These are phyloP conservation scores for Kodamaea hsintzibuensis DNA, from an alignment of 805 yeast genomes.

Conservation along the genomic window DNA sequence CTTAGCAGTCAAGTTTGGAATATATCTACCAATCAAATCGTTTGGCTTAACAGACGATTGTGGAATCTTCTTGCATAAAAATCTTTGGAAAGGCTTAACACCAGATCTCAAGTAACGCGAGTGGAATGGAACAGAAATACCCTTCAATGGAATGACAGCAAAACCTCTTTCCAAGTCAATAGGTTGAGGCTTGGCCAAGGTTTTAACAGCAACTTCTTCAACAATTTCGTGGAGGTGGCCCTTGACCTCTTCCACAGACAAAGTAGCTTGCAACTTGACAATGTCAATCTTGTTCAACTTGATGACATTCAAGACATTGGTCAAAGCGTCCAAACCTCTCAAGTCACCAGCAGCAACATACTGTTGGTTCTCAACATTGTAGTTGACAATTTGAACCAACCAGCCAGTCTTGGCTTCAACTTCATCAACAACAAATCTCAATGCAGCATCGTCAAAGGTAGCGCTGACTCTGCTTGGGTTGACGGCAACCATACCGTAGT, in stretches of 20 bases:
- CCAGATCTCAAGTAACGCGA: constrained; percentile 98
- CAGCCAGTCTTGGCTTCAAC: constrained; percentile 82
- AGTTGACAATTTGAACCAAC: constrained; percentile 97
- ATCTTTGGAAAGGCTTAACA: constrained; percentile 98
- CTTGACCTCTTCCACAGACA: constrained; percentile 85
- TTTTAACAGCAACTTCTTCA: constrained; percentile 77
- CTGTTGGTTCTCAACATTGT: constrained; percentile 97
- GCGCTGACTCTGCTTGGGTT: constrained; percentile 92
- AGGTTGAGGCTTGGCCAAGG: constrained; percentile 91
- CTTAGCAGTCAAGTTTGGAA: constrained; percentile 97
- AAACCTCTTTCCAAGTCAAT: constrained; percentile 96
- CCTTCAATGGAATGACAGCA: constrained; percentile 97
- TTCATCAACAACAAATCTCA: constrained; percentile 90
- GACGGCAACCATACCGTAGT: constrained; percentile 98
- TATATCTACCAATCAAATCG: constrained; percentile 89
- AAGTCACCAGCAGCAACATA: constrained; percentile 99
- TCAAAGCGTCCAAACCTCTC: constrained; percentile 89
- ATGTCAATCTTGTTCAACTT: constrained; percentile 94
- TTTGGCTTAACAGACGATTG: constrained; percentile 94
- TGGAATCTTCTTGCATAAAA: constrained; percentile 93
- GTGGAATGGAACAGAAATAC: constrained; percentile 99
- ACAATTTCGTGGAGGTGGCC: constrained; percentile 87
- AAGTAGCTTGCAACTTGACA: constrained; percentile 76
- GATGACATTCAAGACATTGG: constrained; percentile 89
- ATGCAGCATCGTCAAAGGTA: constrained; percentile 89